These are phyloP conservation scores for Solanum stenotomum DNA, from an alignment of 257 asterid genomes.

Conservation along the genomic window DNA sequence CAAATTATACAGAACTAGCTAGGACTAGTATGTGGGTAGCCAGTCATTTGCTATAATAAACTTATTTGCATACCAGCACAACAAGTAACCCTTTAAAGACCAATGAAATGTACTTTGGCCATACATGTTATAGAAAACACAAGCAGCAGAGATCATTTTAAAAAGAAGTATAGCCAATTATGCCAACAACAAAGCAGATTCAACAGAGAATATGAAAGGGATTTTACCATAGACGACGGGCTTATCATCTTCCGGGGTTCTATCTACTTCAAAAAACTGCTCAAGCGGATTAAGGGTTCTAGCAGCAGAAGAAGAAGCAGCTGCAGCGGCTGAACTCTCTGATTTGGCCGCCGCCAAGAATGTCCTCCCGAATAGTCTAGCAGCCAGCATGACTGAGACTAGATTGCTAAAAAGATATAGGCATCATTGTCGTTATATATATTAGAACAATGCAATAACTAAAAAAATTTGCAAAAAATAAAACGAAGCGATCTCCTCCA, in stretches of 20 bases:
- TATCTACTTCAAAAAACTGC: constrained; percentile 67
- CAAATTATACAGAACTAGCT: neutral
- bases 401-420: neutral
- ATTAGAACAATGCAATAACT: too few relatives aligned
- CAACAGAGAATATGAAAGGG: neutral
- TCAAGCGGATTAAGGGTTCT: constrained; percentile 49
- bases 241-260: constrained; percentile 52
- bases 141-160: neutral
- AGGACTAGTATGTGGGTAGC: neutral
- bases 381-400: constrained; percentile 26
- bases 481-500: neutral
- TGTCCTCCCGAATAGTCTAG: constrained; percentile 57
- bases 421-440: neutral
- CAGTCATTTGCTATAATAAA: neutral
- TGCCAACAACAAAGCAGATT: neutral
- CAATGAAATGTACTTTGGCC: neutral
- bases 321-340: constrained; percentile 47
- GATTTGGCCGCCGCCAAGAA: constrained; percentile 66
- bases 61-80: neutral
- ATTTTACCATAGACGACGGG: constrained; percentile 68
- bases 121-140: neutral
- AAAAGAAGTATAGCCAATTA: neutral
- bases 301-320: constrained; percentile 23
- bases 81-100: neutral
- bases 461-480: neutral